Percentiles rank a stretch among this genome's conserved stretches.
Conservation (phyloP, 192 early-diverging fungal species). For the Radiomyces spectabilis region DNA sequence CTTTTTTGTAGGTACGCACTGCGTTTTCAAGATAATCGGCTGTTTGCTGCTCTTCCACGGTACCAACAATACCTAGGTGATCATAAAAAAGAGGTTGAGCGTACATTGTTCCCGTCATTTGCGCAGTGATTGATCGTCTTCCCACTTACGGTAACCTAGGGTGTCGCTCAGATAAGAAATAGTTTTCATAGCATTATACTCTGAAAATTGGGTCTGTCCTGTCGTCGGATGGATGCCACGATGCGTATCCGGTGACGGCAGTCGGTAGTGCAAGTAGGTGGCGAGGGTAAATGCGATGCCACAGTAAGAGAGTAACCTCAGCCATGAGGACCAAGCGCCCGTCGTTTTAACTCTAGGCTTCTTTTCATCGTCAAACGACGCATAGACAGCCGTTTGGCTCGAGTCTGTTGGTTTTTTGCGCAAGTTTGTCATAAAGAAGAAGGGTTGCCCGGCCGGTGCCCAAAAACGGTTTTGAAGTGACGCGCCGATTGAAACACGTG, state of each 20-base stretch:
- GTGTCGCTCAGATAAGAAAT: slow-evolving; percentile 38
- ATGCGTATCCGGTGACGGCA: slow-evolving; percentile 20
- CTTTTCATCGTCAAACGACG: no score
- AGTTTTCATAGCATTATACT: slow-evolving; percentile 39
- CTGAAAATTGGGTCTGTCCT: slow-evolving; percentile 42
- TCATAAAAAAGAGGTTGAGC: background rate
- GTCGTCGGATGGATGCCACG: slow-evolving; percentile 13
- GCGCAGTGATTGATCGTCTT: background rate
- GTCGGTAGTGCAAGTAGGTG: slow-evolving; percentile 17
- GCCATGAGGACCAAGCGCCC: slow-evolving; percentile 6
- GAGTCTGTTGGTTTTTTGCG: background rate
- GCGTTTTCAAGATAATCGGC: slow-evolving; percentile 32
- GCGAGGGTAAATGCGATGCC: slow-evolving; percentile 5
- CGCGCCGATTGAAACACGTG: no score
- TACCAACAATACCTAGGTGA: slow-evolving; percentile 30
- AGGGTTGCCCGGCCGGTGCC: no score
- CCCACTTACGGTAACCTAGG: slow-evolving; percentile 47
- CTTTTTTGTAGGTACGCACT: slow-evolving; percentile 22
- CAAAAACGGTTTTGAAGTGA: no score
- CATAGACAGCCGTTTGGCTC: background rate
- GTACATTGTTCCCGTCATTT: no score
- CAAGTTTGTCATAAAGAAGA: background rate
- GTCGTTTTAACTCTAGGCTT: background rate
- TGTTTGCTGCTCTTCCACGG: slow-evolving; percentile 32
- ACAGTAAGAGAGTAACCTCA: slow-evolving; percentile 2